Conservation (phyloP, 148 eudicot genomes). For the Chenopodium quinoa region DNA sequence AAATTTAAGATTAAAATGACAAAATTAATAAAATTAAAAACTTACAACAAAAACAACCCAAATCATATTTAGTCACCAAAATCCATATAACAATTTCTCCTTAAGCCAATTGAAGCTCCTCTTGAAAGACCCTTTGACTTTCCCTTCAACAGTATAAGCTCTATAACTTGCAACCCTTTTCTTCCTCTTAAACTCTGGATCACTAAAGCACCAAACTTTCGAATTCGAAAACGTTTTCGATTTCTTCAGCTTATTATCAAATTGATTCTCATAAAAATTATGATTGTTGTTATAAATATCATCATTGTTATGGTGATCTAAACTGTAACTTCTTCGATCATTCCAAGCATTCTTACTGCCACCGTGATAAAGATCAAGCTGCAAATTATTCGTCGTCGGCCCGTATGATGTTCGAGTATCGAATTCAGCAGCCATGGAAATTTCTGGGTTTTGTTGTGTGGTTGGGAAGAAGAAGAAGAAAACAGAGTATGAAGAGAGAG, state of each 20-base stretch:
- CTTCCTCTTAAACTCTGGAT: conserved; percentile 81
- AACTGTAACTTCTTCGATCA: conserved; percentile 48
- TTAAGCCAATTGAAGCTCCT: conserved; percentile 74
- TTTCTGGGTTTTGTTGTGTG: neutral
- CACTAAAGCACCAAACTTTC: conserved; percentile 52
- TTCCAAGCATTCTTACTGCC: conserved; percentile 11
- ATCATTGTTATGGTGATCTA: neutral
- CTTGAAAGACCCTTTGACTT: conserved; percentile 74
- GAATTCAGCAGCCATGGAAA: conserved; percentile 49
- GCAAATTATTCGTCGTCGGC: conserved; percentile 29
- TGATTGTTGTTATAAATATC: neutral
- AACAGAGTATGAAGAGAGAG: neutral
- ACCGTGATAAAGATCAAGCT: conserved; percentile 47
- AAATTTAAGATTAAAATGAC: neutral
- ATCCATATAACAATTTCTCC: conserved; percentile 46
- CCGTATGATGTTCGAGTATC: conserved; percentile 9
- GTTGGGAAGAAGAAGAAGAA: conserved; percentile 1
- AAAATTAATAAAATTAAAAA: neutral
- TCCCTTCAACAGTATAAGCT: conserved; percentile 64
- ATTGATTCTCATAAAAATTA: neutral
- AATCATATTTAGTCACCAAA: conserved; percentile 25
- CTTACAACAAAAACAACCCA: neutral
- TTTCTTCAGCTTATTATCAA: conserved; percentile 46
- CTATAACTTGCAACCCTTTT: conserved; percentile 80
- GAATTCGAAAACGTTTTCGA: conserved; percentile 39